These are phyloP conservation scores for Zygoascus hellenicus DNA, from an alignment of 1,139 yeast species.

Conservation along the genomic window DNA sequence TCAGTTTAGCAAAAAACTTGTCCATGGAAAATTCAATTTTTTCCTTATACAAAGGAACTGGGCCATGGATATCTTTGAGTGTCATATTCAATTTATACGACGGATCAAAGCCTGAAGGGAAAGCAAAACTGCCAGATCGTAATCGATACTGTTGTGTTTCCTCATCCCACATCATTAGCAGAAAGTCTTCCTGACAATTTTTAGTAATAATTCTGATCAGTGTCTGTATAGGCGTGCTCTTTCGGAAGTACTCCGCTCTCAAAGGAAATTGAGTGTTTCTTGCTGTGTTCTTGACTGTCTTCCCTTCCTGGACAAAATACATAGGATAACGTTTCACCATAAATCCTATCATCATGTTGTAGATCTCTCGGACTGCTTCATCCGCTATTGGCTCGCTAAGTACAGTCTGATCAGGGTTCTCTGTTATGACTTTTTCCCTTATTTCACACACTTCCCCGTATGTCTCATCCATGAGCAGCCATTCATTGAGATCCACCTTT, in stretches of 20 bases:
- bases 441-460: slow-evolving; percentile 44
- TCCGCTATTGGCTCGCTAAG: slow-evolving; percentile 39
- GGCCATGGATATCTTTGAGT: slow-evolving; percentile 47
- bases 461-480: slow-evolving; percentile 63
- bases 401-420: slow-evolving; percentile 39
- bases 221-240: slow-evolving; percentile 20
- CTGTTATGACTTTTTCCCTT: slow-evolving; percentile 40
- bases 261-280: slow-evolving; percentile 21
- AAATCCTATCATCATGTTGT: slow-evolving; percentile 44
- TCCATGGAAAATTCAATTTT: slow-evolving; percentile 58
- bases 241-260: slow-evolving; percentile 11
- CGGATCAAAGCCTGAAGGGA: slow-evolving; percentile 76
- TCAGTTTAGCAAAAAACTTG: slow-evolving; percentile 47
- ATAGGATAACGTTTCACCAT: slow-evolving; percentile 56
- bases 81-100: slow-evolving; percentile 41
- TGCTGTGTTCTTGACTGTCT: slow-evolving; percentile 22
- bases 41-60: slow-evolving; percentile 55
- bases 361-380: slow-evolving; percentile 53
- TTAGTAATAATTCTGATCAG: slow-evolving; percentile 42
- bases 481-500: slow-evolving; percentile 50
- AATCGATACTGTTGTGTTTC: slow-evolving; percentile 54
- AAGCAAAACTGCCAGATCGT: slow-evolving; percentile 60
- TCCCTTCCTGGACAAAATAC: slow-evolving; percentile 37
- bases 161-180: slow-evolving; percentile 51
- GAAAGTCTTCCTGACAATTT: slow-evolving; percentile 63